Evolutionary conservation across 768 basidiomycete genomes (phyloP).

Genomic region (Termitomyces sp.): DNA sequence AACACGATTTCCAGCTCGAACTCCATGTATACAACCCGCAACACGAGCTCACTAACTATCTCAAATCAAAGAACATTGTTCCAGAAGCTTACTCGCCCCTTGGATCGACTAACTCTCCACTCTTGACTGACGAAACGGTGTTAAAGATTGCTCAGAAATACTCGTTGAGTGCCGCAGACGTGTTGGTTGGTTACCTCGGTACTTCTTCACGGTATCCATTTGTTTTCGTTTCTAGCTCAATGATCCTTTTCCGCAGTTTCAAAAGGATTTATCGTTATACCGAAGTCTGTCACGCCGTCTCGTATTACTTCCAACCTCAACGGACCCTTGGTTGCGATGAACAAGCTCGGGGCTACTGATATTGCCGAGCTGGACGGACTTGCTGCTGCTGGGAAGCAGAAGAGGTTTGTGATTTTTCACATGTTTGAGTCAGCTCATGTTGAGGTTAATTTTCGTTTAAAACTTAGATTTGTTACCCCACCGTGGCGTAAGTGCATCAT

Average conservation of each 20-base stretch:
- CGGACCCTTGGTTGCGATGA: slow-evolving; percentile 42
- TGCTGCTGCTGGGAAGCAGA: slow-evolving; percentile 60
- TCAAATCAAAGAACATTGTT: slow-evolving; percentile 61
- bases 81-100: slow-evolving; percentile 82
- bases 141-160: slow-evolving; percentile 55
- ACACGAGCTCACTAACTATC: slow-evolving; percentile 57
- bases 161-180: slow-evolving; percentile 46
- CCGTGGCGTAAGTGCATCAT: slow-evolving; percentile 55
- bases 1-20: slow-evolving; percentile 45
- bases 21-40: slow-evolving; percentile 74
- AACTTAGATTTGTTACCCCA: slow-evolving; percentile 52
- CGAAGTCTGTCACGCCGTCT: slow-evolving; percentile 72
- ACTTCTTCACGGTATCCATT: slow-evolving; percentile 16
- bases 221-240: neutral
- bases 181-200: slow-evolving; percentile 63
- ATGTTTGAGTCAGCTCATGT: neutral
- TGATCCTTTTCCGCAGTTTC: slow-evolving; percentile 36
- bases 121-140: slow-evolving; percentile 60
- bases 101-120: slow-evolving; percentile 61
- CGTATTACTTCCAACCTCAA: slow-evolving; percentile 60
- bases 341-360: slow-evolving; percentile 45
- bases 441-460: neutral
- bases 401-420: slow-evolving; percentile 33
- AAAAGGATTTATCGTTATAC: slow-evolving; percentile 61
- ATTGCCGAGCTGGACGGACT: slow-evolving; percentile 52